phyloP scores from a whole-genome alignment of 2,329 filamentous ascomycete species.

The Ceratocystis smalleyi region DNA sequence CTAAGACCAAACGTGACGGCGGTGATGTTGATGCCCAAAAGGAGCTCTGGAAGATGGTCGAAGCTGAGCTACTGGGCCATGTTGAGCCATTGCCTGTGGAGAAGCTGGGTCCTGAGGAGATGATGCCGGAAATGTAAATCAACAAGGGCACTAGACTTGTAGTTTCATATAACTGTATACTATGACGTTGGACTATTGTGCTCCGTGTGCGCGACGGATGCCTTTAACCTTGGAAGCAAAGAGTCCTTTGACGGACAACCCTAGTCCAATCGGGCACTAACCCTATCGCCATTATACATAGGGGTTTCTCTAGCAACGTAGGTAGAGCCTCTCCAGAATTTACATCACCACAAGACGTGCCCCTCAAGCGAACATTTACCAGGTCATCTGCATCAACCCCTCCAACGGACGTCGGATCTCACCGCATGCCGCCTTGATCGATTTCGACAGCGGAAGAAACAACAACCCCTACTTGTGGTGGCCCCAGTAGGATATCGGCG shows the following conservation, averaged over 20 bases:
- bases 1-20: slow-evolving; percentile 14
- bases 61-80: slow-evolving; percentile 13
- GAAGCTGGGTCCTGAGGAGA: slow-evolving; percentile 11
- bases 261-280: background rate
- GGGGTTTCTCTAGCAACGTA: background rate
- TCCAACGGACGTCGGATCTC: background rate
- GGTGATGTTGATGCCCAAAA: slow-evolving; percentile 15
- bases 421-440: background rate
- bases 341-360: background rate
- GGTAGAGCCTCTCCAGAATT: background rate
- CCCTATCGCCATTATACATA: background rate
- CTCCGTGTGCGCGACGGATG: no score
- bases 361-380: background rate
- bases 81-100: slow-evolving; percentile 12
- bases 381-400: background rate
- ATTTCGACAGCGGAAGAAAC: background rate
- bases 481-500: background rate
- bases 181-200: background rate
- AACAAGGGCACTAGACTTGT: background rate
- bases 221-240: no score
- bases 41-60: slow-evolving; percentile 17
- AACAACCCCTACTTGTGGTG: background rate
- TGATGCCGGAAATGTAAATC: slow-evolving; percentile 15
- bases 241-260: background rate
- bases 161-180: slow-evolving; percentile 9